Conservation (phyloP, 805 yeast species). For the Vanderwaltozyma yarrowii region DNA sequence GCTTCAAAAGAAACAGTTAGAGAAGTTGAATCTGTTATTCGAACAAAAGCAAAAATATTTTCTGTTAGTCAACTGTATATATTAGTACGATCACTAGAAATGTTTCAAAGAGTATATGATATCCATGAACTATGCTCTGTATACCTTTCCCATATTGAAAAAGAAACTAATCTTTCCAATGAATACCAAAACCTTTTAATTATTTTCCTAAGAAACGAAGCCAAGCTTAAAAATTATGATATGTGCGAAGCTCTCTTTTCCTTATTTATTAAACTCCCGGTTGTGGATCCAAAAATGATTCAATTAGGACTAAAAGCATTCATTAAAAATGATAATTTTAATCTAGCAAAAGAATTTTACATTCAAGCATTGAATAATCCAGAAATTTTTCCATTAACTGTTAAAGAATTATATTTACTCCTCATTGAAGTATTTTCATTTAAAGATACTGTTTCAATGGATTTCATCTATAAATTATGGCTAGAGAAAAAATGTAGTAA, state of each 20-base stretch:
- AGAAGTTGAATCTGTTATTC: constrained; percentile 5
- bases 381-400: constrained; percentile 20
- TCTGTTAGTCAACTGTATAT: constrained; percentile 10
- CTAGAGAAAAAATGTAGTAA: constrained; percentile 8
- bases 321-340: constrained; percentile 18
- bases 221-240: constrained; percentile 12
- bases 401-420: constrained; percentile 12
- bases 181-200: constrained; percentile 9
- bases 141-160: constrained; percentile 6
- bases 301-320: constrained; percentile 22
- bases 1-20: constrained; percentile 8
- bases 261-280: constrained; percentile 19
- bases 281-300: constrained; percentile 12
- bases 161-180: background rate
- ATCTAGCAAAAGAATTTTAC: constrained; percentile 25
- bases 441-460: constrained; percentile 13
- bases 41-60: constrained; percentile 8
- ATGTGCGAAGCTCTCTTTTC: constrained; percentile 21
- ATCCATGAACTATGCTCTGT: constrained; percentile 14
- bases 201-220: constrained; percentile 12
- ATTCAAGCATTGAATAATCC: constrained; percentile 21
- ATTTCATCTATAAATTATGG: constrained; percentile 19
- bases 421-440: constrained; percentile 10
- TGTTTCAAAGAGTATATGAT: constrained; percentile 6
- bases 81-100: constrained; percentile 9